A percentile compares a stretch with the other conserved stretches of the same genome.
Evolutionary conservation across 2,329 filamentous ascomycete species (phyloP).

Genomic region (Uncinocarpus reesii): DNA sequence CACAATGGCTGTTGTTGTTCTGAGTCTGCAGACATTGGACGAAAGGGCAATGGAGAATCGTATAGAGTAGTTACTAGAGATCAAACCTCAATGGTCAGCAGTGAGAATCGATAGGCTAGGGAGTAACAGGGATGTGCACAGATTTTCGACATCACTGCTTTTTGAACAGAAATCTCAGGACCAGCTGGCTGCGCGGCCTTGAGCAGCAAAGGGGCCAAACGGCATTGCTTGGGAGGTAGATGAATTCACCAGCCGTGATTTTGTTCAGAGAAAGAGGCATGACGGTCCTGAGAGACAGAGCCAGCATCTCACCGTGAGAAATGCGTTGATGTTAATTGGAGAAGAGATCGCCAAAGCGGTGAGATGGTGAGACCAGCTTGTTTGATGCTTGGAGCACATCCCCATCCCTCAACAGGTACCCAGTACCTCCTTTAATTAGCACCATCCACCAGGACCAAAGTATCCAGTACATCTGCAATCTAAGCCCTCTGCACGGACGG

Average conservation of each 20-base stretch:
- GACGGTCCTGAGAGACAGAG: constrained; percentile 1
- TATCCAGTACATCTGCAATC: background rate
- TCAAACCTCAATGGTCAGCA: background rate
- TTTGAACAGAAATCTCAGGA: no score
- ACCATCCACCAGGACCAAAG: background rate
- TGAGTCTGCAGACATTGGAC: no score
- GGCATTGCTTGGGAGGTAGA: background rate
- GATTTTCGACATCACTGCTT: no score
- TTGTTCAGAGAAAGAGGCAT: no score
- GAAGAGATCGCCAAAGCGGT: constrained; percentile 5
- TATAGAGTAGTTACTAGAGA: no score
- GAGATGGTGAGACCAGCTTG: constrained; percentile 8
- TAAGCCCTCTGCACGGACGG: background rate
- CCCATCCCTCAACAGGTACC: constrained; percentile 5
- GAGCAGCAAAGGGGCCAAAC: no score
- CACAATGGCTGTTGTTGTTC: no score
- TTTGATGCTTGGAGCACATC: constrained; percentile 1
- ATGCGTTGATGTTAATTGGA: constrained; percentile 5
- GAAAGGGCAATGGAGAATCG: no score
- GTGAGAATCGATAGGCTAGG: background rate
- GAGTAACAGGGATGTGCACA: background rate
- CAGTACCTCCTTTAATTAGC: background rate
- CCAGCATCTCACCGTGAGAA: background rate
- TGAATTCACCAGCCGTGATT: background rate
- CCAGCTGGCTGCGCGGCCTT: no score